Percentiles rank a stretch among this genome's conserved stretches.
Conservation (phyloP, 108 stramenopile species). For the Discostella pseudostelligera region DNA sequence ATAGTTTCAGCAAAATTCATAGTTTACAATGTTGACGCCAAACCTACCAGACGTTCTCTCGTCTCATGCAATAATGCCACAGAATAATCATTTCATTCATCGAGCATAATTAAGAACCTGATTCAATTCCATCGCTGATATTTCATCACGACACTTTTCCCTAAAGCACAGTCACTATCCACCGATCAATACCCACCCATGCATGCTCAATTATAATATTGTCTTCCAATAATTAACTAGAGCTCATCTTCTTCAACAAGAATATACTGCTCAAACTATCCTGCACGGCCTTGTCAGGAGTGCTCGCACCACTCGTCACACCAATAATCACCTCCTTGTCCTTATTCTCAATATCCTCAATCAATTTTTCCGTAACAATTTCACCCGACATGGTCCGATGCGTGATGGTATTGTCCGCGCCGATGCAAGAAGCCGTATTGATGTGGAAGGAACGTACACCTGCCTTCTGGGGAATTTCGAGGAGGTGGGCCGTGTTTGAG, state of each 20-base stretch:
- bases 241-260: conserved; percentile 71
- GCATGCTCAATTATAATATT: no score
- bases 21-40: no score
- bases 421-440: conserved; percentile 87
- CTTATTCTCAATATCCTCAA: conserved; percentile 47
- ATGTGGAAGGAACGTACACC: conserved; percentile 91
- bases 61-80: no score
- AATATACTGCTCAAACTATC: conserved; percentile 85
- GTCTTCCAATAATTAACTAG: not conserved
- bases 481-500: conserved; percentile 94
- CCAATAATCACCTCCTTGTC: conserved; percentile 84
- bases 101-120: no score
- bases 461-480: conserved; percentile 87
- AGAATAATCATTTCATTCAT: no score
- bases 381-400: conserved; percentile 82
- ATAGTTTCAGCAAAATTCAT: no score
- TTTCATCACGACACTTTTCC: no score
- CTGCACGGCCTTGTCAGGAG: conserved; percentile 88
- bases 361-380: conserved; percentile 84
- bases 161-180: no score
- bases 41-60: no score
- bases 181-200: no score
- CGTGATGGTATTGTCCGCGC: conserved; percentile 87
- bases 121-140: no score
- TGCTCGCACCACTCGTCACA: conserved; percentile 96